Percentiles rank a stretch among this genome's conserved stretches.
These are phyloP conservation scores for Botrytis cinerea DNA, from an alignment of 2,329 filamentous ascomycete genomes.

Conservation along the genomic window DNA sequence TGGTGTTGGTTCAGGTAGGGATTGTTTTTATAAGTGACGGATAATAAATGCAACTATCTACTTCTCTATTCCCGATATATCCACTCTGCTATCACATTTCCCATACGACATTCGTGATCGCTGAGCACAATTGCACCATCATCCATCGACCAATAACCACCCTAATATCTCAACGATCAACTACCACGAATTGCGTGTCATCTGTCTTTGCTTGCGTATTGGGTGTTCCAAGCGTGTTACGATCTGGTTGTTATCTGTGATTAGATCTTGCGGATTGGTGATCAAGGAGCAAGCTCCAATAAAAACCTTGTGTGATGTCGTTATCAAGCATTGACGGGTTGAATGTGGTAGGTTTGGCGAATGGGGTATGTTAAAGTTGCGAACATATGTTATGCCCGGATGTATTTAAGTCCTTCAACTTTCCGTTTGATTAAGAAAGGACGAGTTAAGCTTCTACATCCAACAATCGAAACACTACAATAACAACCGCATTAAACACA, in stretches of 20 bases:
- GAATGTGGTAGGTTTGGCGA: constrained; percentile 1
- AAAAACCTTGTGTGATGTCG: constrained; percentile 19
- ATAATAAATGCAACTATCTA: background rate
- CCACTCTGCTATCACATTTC: background rate
- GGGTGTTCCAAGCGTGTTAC: background rate
- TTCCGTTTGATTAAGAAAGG: background rate
- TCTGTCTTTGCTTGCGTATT: constrained; percentile 14
- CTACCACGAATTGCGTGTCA: background rate
- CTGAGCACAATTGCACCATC: constrained; percentile 23
- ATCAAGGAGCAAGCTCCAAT: constrained; percentile 8
- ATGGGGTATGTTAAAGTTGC: background rate
- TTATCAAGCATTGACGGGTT: constrained; percentile 20
- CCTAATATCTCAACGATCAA: constrained; percentile 13
- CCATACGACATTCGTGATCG: constrained; percentile 19
- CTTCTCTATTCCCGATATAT: background rate
- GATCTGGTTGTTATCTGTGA: background rate
- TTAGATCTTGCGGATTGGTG: background rate
- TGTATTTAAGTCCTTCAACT: constrained; percentile 14
- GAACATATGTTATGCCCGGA: background rate
- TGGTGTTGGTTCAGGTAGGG: background rate
- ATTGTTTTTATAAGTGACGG: background rate
- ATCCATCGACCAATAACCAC: constrained; percentile 18
- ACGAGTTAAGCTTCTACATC: background rate
- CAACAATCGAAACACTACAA: background rate
- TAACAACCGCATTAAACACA: background rate